phyloP scores from a whole-genome alignment of 371 early-diverging fungal genomes.

The Capniomyces stellatus region DNA sequence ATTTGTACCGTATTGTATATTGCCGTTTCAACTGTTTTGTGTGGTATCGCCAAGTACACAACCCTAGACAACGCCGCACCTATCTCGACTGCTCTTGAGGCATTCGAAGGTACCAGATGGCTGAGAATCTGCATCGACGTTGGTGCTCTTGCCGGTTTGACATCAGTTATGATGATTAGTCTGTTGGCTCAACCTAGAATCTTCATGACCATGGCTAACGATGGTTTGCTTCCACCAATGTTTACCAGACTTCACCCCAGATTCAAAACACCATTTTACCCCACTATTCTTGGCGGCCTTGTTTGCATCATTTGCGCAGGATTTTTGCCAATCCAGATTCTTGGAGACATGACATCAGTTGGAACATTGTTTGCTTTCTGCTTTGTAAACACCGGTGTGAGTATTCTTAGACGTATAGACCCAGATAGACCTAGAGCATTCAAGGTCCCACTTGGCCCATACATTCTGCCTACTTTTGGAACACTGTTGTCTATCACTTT shows the following conservation, averaged over 20 bases:
- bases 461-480: too few species aligned
- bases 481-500: conserved; percentile 36
- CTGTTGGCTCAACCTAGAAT: conserved; percentile 76
- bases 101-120: conserved; percentile 38
- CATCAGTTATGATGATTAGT: conserved; percentile 53
- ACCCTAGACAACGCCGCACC: conserved; percentile 38
- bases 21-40: conserved; percentile 48
- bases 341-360: conserved; percentile 69
- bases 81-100: conserved; percentile 39
- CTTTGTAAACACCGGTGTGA: conserved; percentile 55
- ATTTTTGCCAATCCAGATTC: conserved; percentile 57
- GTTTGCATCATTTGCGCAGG: conserved; percentile 51
- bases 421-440: conserved; percentile 61
- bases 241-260: too few species aligned
- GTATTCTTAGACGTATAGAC: conserved; percentile 52
- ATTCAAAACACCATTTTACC: conserved; percentile 57
- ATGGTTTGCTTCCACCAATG: conserved; percentile 55
- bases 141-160: conserved; percentile 60
- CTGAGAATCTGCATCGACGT: conserved; percentile 47
- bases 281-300: conserved; percentile 46
- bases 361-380: conserved; percentile 76
- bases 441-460: conserved; percentile 57
- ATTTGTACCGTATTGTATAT: conserved; percentile 67
- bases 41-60: conserved; percentile 48
- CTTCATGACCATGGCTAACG: conserved; percentile 68